Conservation (phyloP, 345 rosid species). For the Eutrema japonicum region DNA sequence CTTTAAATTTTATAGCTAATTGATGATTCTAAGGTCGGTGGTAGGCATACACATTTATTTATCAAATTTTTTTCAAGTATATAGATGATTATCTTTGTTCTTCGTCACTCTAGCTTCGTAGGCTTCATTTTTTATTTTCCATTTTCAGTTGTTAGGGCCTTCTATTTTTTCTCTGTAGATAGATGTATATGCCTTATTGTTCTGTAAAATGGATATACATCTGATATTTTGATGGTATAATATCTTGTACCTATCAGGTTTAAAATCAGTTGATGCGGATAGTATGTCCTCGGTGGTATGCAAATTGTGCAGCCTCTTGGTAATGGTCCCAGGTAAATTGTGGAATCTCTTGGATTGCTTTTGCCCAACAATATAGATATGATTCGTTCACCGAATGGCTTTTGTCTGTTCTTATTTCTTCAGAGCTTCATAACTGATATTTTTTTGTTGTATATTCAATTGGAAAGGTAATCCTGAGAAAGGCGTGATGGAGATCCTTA, state of each 20-base stretch:
- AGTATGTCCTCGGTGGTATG: conserved; percentile 56
- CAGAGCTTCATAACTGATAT: conserved; percentile 16
- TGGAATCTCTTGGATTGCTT: conserved; percentile 15
- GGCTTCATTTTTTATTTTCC: background rate
- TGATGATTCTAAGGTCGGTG: background rate
- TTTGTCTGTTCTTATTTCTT: background rate
- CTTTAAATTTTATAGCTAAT: background rate
- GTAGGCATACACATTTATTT: background rate
- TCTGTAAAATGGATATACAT: conserved; percentile 8
- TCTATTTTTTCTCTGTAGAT: background rate
- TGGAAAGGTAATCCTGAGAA: conserved; percentile 62
- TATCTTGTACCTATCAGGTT: conserved; percentile 49
- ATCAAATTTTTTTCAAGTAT: background rate
- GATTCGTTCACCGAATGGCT: background rate
- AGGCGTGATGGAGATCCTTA: conserved; percentile 53
- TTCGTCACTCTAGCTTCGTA: conserved; percentile 4
- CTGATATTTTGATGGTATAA: conserved; percentile 22
- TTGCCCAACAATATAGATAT: conserved; percentile 7
- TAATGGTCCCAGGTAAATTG: conserved; percentile 74
- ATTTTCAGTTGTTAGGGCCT: background rate
- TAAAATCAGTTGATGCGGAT: conserved; percentile 56
- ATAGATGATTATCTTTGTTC: conserved; percentile 8
- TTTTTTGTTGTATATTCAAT: conserved; percentile 10
- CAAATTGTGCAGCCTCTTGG: conserved; percentile 79
- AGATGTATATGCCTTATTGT: conserved; percentile 6